Evolutionary conservation across 2,329 filamentous ascomycete species (phyloP).

Genomic region (Fusarium incarnatum): DNA sequence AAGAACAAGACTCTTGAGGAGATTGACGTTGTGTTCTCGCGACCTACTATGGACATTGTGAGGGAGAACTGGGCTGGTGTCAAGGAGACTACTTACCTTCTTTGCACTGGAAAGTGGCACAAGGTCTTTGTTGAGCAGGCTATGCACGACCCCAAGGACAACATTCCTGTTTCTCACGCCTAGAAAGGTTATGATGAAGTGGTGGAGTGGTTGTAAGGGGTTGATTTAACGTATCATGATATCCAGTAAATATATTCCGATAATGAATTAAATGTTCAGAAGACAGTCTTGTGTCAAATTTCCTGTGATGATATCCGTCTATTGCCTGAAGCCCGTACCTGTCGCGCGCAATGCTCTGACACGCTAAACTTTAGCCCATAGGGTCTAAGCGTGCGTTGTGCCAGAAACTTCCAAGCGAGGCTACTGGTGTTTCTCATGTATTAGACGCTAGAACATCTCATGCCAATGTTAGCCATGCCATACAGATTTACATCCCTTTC

Average conservation of each 20-base stretch:
- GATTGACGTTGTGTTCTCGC: constrained; percentile 74
- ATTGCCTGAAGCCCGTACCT: too few relatives aligned
- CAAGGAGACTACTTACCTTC: constrained; percentile 48
- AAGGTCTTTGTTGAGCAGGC: constrained; percentile 46
- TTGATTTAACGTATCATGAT: constrained; percentile 24
- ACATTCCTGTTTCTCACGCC: constrained; percentile 17
- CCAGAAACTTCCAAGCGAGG: too few relatives aligned
- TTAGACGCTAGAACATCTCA: too few relatives aligned
- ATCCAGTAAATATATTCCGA: constrained; percentile 8
- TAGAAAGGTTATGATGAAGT: not conserved
- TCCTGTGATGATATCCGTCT: too few relatives aligned
- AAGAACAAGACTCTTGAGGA: constrained; percentile 77
- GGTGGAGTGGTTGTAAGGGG: too few relatives aligned
- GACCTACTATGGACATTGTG: constrained; percentile 72
- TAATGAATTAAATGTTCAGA: not conserved
- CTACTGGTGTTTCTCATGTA: too few relatives aligned
- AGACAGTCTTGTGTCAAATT: too few relatives aligned
- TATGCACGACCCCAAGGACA: constrained; percentile 22
- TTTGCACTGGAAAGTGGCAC: constrained; percentile 38
- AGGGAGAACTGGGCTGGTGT: constrained; percentile 63
- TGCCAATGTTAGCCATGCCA: too few relatives aligned
- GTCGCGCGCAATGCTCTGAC: too few relatives aligned
- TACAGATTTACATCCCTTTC: too few relatives aligned
- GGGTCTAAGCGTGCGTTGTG: too few relatives aligned
- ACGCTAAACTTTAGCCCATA: too few relatives aligned